Conservation (phyloP, 768 basidiomycete genomes). For the Mycena pura region DNA sequence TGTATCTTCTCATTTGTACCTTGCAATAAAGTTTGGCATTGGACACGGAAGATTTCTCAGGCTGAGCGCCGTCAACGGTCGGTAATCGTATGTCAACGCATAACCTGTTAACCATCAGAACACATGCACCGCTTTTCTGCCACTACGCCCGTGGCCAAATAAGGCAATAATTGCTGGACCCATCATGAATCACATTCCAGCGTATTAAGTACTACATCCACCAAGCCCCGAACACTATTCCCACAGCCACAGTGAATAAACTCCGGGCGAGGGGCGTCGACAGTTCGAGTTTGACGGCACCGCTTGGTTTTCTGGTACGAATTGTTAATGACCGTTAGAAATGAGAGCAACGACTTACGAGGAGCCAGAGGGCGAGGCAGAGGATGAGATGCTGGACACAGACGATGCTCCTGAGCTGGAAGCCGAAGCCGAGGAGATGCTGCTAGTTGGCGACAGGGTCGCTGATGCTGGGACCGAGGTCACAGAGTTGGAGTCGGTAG, state of each 20-base stretch:
- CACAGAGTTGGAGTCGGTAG: neutral
- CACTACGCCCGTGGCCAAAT: too few species aligned
- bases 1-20: too few species aligned
- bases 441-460: neutral
- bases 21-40: too few species aligned
- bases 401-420: slow-evolving; percentile 1
- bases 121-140: too few species aligned
- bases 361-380: neutral
- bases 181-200: too few species aligned
- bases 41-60: too few species aligned
- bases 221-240: slow-evolving; percentile 9
- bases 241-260: slow-evolving; percentile 16
- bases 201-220: too few species aligned
- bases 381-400: neutral
- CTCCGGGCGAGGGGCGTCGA: slow-evolving; percentile 11
- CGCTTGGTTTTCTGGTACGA: neutral
- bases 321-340: neutral
- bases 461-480: too few species aligned
- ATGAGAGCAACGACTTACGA: neutral
- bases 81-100: too few species aligned
- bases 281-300: neutral
- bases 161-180: too few species aligned
- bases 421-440: neutral
- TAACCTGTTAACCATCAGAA: too few species aligned
- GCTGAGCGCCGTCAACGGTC: too few species aligned